Conservation (phyloP, 176 grass and related monocot species). For the Areca catechu region DNA sequence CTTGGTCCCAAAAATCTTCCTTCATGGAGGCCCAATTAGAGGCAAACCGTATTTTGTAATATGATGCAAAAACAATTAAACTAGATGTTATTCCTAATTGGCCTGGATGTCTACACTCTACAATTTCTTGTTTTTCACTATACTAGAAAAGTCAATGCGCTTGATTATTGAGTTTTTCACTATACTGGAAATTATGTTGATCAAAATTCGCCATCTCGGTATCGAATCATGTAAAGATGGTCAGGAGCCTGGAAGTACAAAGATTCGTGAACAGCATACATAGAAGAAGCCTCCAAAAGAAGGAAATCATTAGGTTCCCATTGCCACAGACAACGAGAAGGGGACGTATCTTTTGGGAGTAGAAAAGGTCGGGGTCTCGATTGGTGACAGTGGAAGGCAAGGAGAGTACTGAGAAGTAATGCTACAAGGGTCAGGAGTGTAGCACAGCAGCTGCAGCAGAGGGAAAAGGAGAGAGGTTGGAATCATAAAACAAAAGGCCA, state of each 20-base stretch:
- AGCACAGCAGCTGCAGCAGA: slow-evolving; percentile 27
- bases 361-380: slow-evolving; percentile 6
- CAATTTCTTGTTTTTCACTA: too few species aligned
- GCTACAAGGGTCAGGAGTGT: background rate
- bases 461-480: slow-evolving; percentile 62
- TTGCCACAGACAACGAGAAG: slow-evolving; percentile 34
- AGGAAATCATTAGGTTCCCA: slow-evolving; percentile 53
- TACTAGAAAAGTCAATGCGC: too few species aligned
- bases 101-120: too few species aligned
- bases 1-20: too few species aligned
- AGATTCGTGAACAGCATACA: slow-evolving; percentile 67
- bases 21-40: too few species aligned
- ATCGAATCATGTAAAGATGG: too few species aligned
- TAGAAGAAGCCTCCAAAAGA: slow-evolving; percentile 86
- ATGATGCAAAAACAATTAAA: too few species aligned
- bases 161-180: too few species aligned
- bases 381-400: slow-evolving; percentile 19
- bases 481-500: slow-evolving; percentile 35
- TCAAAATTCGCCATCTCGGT: too few species aligned
- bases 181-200: too few species aligned
- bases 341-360: slow-evolving; percentile 9
- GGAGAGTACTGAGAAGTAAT: slow-evolving; percentile 21
- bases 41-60: too few species aligned
- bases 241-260: slow-evolving; percentile 23
- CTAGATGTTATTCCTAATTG: too few species aligned